Evolutionary conservation across 208 protist species (phyloP).

Genomic region (Crithidia expoeki): DNA sequence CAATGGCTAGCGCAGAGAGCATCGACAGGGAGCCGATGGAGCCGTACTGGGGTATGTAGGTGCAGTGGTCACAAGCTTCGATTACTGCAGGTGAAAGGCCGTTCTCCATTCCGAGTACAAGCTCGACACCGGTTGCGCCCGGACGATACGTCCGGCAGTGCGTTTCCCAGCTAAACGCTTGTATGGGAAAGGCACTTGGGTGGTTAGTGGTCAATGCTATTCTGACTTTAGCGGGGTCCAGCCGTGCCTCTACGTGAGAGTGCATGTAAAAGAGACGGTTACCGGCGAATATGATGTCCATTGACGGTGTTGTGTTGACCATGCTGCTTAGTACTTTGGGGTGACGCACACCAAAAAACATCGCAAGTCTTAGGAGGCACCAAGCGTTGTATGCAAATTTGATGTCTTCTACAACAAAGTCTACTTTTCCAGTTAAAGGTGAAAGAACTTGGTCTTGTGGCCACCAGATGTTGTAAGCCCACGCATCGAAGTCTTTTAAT

Average conservation of each 20-base stretch:
- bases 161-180: conserved; percentile 48
- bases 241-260: conserved; percentile 26
- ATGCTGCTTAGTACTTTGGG: conserved; percentile 72
- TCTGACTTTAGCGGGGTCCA: conserved; percentile 31
- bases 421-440: conserved; percentile 42
- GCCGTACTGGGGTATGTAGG: conserved; percentile 88
- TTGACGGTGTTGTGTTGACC: conserved; percentile 60
- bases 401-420: conserved; percentile 77
- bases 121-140: conserved; percentile 36
- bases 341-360: conserved; percentile 74
- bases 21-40: conserved; percentile 86
- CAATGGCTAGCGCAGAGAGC: conserved; percentile 80
- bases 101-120: conserved; percentile 89
- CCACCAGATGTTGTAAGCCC: conserved; percentile 78
- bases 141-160: background rate
- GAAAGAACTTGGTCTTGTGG: conserved; percentile 36
- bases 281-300: conserved; percentile 64
- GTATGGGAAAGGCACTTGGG: conserved; percentile 47
- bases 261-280: conserved; percentile 85
- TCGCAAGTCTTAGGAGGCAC: conserved; percentile 67
- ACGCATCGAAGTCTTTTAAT: conserved; percentile 80
- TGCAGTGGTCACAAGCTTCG: conserved; percentile 51
- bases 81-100: conserved; percentile 51
- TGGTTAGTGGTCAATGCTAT: conserved; percentile 77
- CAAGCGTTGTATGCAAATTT: conserved; percentile 92